Base-by-base conservation (phyloP, 495 filamentous ascomycete species). In the Clohesyomyces aquaticus region DNA sequence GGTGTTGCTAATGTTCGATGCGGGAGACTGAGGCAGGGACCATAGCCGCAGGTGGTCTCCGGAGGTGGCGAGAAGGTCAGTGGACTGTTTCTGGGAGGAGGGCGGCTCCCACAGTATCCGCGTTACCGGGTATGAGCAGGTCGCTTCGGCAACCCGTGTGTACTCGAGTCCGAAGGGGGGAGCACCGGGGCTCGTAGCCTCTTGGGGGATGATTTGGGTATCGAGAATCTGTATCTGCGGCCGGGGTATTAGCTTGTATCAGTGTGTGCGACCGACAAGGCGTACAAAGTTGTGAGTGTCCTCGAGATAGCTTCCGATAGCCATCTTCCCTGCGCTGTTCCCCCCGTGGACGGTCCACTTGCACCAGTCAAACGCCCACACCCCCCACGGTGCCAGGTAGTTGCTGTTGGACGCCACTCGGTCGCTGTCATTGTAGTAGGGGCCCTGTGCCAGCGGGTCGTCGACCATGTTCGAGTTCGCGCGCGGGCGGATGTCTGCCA, bases 351-450 rank as follows among this genome's bases (percentile, higher is more conserved):
- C 85, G n/a, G 88, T 83, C 95, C 95, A 99, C 77, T 98, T 98
- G 76, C 94, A 99, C 95, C 95, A 99, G 79, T 99, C 95, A 65
- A 95, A 90, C 9, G 95, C 93, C 75, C 96, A 98, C 41, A 95
- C 87, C 38, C 91, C 87, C 91, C 94, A 99, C 1, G 92, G 92
- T 4, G 93, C 93, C 66, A 97, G 79, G 75, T 98, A 98, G 68
- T 93, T 96, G 77, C 92, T 88, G 68, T 88, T 91, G 8, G 82
- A 83, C 0, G 85, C 80, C 4, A 83, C 71, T 16, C 59, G 55
- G 35, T 82, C 78, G 19, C 71, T 76, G 38, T 85, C 84, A 26
- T 50, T 65, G 46, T 66, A 81, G 6, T 82, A 76, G 27, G 72
- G 72, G 46, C 71, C 76, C 0, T 79, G 79, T 11, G 82, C 82